These are phyloP conservation scores for Leucogyrophana mollusca DNA, from an alignment of 768 basidiomycete species.

Conservation along the genomic window DNA sequence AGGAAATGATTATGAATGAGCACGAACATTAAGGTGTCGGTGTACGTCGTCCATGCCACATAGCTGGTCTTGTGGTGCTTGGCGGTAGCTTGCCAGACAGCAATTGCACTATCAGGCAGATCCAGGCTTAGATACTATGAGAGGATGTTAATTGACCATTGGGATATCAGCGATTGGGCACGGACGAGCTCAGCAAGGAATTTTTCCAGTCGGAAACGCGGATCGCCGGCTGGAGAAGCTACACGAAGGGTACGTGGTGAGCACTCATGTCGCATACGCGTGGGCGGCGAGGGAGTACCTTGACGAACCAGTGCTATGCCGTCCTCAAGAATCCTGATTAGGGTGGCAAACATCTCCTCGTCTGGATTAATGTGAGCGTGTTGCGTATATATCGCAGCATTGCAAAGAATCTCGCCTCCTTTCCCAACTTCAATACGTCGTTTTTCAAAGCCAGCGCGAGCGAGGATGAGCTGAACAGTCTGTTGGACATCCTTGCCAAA, in stretches of 20 bases:
- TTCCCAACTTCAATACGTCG: constrained; percentile 47
- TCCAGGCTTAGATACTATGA: constrained; percentile 46
- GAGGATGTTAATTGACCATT: neutral
- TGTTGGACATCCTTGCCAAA: constrained; percentile 63
- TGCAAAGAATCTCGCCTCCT: constrained; percentile 31
- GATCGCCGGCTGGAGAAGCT: constrained; percentile 72
- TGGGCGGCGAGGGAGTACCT: constrained; percentile 37
- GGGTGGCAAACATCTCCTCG: constrained; percentile 47
- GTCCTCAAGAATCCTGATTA: constrained; percentile 60
- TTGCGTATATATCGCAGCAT: too few species aligned
- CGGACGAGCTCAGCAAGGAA: constrained; percentile 75
- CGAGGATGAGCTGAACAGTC: constrained; percentile 59
- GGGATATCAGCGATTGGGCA: constrained; percentile 8
- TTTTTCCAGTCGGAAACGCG: constrained; percentile 78
- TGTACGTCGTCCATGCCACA: constrained; percentile 72
- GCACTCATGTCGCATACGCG: neutral
- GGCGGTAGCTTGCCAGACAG: constrained; percentile 63
- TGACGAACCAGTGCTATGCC: constrained; percentile 62
- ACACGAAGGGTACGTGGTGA: constrained; percentile 1
- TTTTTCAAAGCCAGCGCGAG: constrained; percentile 64
- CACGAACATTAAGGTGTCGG: constrained; percentile 70
- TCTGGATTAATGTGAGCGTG: constrained; percentile 21
- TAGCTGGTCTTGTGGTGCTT: constrained; percentile 73
- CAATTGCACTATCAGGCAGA: constrained; percentile 53
- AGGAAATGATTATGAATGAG: neutral